Evolutionary conservation across 83 land plant species (phyloP).

Genomic region (Thuja plicata): DNA sequence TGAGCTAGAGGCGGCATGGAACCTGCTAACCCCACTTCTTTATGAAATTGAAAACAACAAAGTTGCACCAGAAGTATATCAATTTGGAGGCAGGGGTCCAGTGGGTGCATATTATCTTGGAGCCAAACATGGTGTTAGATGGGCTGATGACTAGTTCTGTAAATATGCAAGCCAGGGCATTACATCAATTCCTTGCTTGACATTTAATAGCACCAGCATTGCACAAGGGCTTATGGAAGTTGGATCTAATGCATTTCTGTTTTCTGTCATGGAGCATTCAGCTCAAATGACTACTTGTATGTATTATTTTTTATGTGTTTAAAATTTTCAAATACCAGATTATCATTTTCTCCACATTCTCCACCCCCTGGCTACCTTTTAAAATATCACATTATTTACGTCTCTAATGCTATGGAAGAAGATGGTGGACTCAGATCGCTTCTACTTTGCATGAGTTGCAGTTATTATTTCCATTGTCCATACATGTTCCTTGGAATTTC

Average conservation of each 20-base stretch:
- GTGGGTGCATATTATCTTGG: conserved; percentile 67
- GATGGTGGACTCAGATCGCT: neutral
- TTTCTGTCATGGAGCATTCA: neutral
- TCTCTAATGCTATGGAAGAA: neutral
- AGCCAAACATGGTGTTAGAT: conserved; percentile 65
- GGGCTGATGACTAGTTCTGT: conserved; percentile 56
- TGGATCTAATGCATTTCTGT: neutral
- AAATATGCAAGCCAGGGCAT: neutral
- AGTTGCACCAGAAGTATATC: conserved; percentile 54
- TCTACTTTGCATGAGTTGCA: no score
- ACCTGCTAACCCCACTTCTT: conserved; percentile 49
- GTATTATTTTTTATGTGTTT: neutral
- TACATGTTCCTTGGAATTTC: no score
- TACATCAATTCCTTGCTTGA: neutral
- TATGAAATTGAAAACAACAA: conserved; percentile 54
- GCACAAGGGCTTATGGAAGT: neutral
- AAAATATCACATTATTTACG: neutral
- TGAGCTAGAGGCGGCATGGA: conserved; percentile 64
- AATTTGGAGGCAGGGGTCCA: conserved; percentile 68
- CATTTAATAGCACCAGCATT: neutral
- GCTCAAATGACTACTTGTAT: neutral
- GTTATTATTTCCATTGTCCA: no score
- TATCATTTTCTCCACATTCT: neutral
- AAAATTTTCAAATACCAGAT: no score
- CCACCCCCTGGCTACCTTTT: neutral